Conservation (phyloP, 2,329 filamentous ascomycete genomes). For the Mycosphaerella arachidis region DNA sequence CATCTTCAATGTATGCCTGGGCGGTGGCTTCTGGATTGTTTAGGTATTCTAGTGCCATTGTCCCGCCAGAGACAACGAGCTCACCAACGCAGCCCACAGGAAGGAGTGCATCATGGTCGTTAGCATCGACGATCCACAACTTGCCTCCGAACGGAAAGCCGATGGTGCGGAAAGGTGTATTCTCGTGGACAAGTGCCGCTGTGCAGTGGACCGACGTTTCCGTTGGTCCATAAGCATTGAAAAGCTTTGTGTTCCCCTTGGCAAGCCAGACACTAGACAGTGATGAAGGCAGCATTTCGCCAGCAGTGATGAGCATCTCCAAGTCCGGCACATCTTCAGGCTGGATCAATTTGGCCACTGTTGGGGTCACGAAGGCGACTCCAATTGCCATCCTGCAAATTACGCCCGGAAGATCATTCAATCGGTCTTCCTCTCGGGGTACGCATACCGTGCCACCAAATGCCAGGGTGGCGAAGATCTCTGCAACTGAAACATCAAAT, state of each 20-base stretch:
- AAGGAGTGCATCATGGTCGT: too few species aligned
- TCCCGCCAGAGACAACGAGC: too few species aligned
- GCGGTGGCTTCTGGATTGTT: too few species aligned
- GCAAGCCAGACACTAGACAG: constrained; percentile 35
- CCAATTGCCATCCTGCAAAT: constrained; percentile 32
- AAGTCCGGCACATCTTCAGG: constrained; percentile 17
- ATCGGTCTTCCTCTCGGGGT: constrained; percentile 42
- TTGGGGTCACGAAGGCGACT: constrained; percentile 53
- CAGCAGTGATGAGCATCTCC: not conserved
- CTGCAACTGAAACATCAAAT: constrained; percentile 25
- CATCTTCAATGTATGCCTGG: too few species aligned
- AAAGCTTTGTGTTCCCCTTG: constrained; percentile 32
- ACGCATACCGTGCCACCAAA: constrained; percentile 16
- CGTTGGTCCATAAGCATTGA: constrained; percentile 44
- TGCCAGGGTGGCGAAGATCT: constrained; percentile 18
- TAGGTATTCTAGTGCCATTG: too few species aligned
- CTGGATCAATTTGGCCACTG: constrained; percentile 47
- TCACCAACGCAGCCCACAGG: too few species aligned
- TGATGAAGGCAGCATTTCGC: too few species aligned
- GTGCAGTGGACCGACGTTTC: constrained; percentile 10
- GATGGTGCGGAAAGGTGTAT: too few species aligned
- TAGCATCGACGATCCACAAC: too few species aligned
- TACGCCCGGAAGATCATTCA: constrained; percentile 48
- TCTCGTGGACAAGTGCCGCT: too few species aligned
- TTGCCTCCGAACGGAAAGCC: too few species aligned